phyloP scores from a whole-genome alignment of 192 early-diverging fungal genomes.

The Piromyces finnis region DNA sequence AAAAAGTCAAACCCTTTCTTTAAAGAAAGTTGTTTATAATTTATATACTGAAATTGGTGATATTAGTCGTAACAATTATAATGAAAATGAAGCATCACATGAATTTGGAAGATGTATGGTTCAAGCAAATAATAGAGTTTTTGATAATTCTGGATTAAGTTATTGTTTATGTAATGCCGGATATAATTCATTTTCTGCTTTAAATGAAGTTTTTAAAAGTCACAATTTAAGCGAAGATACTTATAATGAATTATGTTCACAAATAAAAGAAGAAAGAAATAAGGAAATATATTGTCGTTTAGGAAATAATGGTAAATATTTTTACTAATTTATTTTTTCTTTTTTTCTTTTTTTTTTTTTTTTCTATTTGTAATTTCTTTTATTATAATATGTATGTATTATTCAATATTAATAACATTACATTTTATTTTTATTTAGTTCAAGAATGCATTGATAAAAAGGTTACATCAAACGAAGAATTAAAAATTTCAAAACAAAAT shows the following conservation, averaged over 20 bases:
- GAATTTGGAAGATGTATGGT: not conserved
- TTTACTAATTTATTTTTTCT: too few relatives aligned
- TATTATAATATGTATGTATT: too few relatives aligned
- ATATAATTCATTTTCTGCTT: not conserved
- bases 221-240: not conserved
- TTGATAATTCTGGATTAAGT: not conserved
- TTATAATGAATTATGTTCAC: not conserved
- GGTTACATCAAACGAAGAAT: too few relatives aligned
- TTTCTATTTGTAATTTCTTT: too few relatives aligned
- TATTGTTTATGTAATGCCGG: not conserved
- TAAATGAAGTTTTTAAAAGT: not conserved
- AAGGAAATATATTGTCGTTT: not conserved
- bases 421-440: too few relatives aligned
- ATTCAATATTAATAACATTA: too few relatives aligned
- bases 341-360: too few relatives aligned
- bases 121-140: not conserved
- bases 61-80: not conserved
- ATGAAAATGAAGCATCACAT: not conserved
- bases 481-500: not conserved
- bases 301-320: not conserved
- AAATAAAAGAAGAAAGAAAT: not conserved
- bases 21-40: not conserved
- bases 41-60: not conserved
- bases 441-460: too few relatives aligned
- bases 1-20: not conserved